Evolutionary conservation across 176 grass and related monocot species (phyloP), one percentile per base, ranked within the genome.

Genomic region (Themeda triandra): DNA sequence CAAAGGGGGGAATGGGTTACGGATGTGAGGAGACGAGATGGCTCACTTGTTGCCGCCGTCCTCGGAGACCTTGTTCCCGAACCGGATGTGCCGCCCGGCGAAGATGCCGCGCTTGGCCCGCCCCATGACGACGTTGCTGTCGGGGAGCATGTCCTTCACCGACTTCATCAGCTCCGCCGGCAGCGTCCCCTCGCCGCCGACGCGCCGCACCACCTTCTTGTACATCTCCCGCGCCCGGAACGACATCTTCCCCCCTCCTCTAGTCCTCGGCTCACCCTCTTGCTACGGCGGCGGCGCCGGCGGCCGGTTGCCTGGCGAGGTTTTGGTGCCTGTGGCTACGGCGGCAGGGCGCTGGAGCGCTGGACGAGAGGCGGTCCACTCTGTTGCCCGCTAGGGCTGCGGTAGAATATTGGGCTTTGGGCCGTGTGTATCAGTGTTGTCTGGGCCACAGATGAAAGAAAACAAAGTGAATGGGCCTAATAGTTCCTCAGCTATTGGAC

Each of bases 21-120:
- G 44, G 24, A 19, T 7, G 25, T 8, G 25, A 25, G 69, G 30
- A 69, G 8, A 42, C 32, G 33, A 82, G n/a, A 53, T 27, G 23
- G 32, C 89, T 86, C 87, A 98, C 96, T 98, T 98, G 91, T 98
- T 98, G 13, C 96, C 96, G 8, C 96, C 96, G 51, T 98, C 93
- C 77, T 95, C 96, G 62, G 91, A 94, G 80, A 96, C 87, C 86
- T 94, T 95, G 87, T 99, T 99, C 28, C 96, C 96, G 70, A 94
- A 99, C 84, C 73, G 89, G 77, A 99, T 99, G 73, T 99, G 96
- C 31, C 91, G 87, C 10, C 93, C 96, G 40, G 96, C 91, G 81
- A 89, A 99, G 89, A 96, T 99, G 45, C 96, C 96, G 67, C 96
- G 91, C 83, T 99, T 88, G 39, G 96, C 96, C 15, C 96, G 84